Evolutionary conservation across 2,329 filamentous ascomycete genomes (phyloP).

Genomic region (Claviceps cyperi): DNA sequence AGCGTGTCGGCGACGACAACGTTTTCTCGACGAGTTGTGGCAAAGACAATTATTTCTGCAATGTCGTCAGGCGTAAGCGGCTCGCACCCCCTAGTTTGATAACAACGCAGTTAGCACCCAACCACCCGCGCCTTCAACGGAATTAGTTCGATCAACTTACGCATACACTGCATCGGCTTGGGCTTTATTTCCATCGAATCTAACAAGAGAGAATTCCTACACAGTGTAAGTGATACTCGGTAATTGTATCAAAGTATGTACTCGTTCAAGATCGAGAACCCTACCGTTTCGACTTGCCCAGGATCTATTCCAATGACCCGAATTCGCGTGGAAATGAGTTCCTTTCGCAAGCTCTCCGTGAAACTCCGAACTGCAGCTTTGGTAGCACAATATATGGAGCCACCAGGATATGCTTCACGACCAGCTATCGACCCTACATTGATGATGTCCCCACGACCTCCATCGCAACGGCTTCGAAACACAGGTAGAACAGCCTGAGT

Average conservation of each 20-base stretch:
- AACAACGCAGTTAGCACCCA: neutral
- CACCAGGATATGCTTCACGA: conserved; percentile 70
- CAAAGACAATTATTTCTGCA: conserved; percentile 79
- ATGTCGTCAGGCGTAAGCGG: conserved; percentile 83
- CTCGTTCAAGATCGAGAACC: neutral
- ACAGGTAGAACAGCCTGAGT: conserved; percentile 79
- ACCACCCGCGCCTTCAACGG: neutral
- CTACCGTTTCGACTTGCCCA: conserved; percentile 77
- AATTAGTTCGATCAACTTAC: conserved; percentile 28
- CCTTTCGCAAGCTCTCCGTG: conserved; percentile 67
- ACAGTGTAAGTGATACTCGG: conserved; percentile 1
- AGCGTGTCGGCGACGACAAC: conserved; percentile 81
- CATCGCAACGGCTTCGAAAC: conserved; percentile 61
- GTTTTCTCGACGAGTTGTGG: conserved; percentile 72
- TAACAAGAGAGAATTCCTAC: conserved; percentile 73
- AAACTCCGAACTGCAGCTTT: conserved; percentile 82
- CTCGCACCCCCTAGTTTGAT: conserved; percentile 46
- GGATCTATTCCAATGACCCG: conserved; percentile 81
- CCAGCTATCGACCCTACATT: conserved; percentile 86
- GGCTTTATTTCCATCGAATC: conserved; percentile 75
- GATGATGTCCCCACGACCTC: conserved; percentile 82
- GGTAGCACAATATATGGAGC: conserved; percentile 83
- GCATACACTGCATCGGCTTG: conserved; percentile 87
- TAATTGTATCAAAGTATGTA: neutral
- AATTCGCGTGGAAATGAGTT: conserved; percentile 68